Percentiles rank a stretch among this genome's conserved stretches.
Conservation (phyloP, 257 asterid genomes). For the Marsdenia floribunda region DNA sequence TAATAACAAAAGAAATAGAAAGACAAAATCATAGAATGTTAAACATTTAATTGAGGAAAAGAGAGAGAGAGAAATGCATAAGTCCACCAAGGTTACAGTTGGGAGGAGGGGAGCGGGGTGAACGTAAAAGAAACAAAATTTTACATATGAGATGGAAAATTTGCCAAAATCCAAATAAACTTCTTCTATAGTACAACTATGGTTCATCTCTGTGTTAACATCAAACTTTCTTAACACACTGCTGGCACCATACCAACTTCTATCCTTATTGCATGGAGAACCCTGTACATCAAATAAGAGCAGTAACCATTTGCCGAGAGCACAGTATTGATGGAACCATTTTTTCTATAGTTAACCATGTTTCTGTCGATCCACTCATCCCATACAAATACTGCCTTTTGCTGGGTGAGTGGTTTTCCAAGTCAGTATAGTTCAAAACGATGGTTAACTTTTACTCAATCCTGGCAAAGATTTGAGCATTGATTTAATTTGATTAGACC, state of each 20-base stretch:
- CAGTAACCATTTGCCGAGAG: neutral
- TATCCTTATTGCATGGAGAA: neutral
- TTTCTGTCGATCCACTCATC: neutral
- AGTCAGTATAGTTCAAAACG: neutral
- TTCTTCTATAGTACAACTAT: neutral
- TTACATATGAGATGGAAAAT: neutral
- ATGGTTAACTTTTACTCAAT: neutral
- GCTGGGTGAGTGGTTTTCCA: neutral
- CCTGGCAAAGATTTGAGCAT: neutral
- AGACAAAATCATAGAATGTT: neutral
- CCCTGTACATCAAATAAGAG: constrained; percentile 10
- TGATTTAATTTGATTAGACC: constrained; percentile 22
- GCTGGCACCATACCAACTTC: neutral
- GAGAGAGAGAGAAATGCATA: neutral
- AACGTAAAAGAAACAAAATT: neutral
- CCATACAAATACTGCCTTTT: neutral
- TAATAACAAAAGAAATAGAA: neutral
- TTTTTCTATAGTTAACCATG: neutral
- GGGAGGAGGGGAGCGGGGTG: neutral
- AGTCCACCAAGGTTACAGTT: neutral
- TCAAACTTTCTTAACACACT: neutral
- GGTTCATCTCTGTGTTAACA: neutral
- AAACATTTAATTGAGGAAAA: neutral
- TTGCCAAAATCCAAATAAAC: neutral
- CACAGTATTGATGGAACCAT: neutral